These are phyloP conservation scores for Peziza echinospora DNA, from an alignment of 495 filamentous ascomycete species.

Conservation along the genomic window DNA sequence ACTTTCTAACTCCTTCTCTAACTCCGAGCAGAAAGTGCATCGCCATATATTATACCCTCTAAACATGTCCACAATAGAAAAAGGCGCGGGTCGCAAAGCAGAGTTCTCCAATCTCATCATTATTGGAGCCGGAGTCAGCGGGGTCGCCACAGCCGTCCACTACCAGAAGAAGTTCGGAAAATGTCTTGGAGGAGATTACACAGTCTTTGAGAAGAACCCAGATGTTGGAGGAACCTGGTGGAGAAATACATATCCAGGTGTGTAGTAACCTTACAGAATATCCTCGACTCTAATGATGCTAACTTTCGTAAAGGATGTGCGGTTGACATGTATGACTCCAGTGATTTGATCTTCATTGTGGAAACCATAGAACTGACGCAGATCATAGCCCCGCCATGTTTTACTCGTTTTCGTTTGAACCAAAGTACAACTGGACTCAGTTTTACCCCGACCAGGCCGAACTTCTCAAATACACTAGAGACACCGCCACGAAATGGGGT, in stretches of 20 bases:
- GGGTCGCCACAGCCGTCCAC: not conserved
- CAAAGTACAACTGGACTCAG: constrained; percentile 26
- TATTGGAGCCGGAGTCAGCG: not conserved
- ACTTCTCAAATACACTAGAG: constrained; percentile 27
- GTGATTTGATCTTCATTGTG: not conserved
- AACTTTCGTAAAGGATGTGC: not conserved
- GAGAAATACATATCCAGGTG: constrained; percentile 19
- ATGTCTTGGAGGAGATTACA: not conserved
- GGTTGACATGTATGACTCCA: not conserved
- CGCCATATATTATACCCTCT: too few species aligned
- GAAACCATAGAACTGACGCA: not conserved
- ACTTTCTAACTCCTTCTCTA: too few species aligned
- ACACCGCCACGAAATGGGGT: constrained; percentile 25
- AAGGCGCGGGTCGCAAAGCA: not conserved
- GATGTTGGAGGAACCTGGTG: constrained; percentile 19
- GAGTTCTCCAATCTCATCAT: not conserved
- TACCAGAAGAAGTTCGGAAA: not conserved
- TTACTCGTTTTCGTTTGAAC: constrained; percentile 30
- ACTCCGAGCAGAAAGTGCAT: too few species aligned
- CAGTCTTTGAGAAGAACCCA: constrained; percentile 16
- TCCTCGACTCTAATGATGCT: not conserved
- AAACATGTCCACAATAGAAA: not conserved
- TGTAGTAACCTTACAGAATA: constrained; percentile 2
- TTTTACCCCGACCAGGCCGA: constrained; percentile 25
- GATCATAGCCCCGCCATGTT: constrained; percentile 3